Base-by-base conservation (phyloP, 2,329 filamentous ascomycete species). In the Trichoderma endophyticum region DNA sequence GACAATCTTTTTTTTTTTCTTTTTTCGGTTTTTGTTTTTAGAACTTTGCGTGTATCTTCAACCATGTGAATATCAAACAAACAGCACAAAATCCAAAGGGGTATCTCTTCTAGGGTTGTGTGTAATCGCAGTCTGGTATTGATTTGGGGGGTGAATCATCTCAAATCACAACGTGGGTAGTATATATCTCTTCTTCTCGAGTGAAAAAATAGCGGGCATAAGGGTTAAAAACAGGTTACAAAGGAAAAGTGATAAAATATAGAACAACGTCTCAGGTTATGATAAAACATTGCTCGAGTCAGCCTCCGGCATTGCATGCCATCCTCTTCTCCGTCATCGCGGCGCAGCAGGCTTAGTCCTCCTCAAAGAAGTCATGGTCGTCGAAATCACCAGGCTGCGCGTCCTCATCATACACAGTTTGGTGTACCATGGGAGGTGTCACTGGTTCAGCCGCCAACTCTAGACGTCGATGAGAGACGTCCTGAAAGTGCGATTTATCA, bases 361-460 rank as follows among this genome's bases (percentile, higher is more conserved):
- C 85, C 74, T 87, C 86, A 75, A 88, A 88, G 80, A 89, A 89
- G 70, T 86, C 87, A 39, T 87, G 85, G 78, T 89, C 87, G 76
- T 89, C 87, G 80, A 88, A 88, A 69, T 88, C 86, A 71, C 86
- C 88, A 3, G 86, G 84, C 48, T 86, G 86, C 7, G 89, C 89
- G 78, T 91, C 89, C 34, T 84, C 84, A 77, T 91, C 89, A 78
- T 91, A 91, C 36, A 84, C 84, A 72, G 84, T 85, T 39, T 85
- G 80, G 39, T 83, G 83, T 86, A 89, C 88, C 87, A 91, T 90
- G 0, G 88, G 88, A 32, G 89, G 89, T 70, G 89, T 91, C 73
- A 86, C 82, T 6, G 87, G 87, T 57, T 82, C 82, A 18, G 78
- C 75, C 75, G 77, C 77, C n/a, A 77, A 75, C 74, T 81, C 79